Conservation (phyloP, 768 basidiomycete genomes). For the Suillus hirtellus region DNA sequence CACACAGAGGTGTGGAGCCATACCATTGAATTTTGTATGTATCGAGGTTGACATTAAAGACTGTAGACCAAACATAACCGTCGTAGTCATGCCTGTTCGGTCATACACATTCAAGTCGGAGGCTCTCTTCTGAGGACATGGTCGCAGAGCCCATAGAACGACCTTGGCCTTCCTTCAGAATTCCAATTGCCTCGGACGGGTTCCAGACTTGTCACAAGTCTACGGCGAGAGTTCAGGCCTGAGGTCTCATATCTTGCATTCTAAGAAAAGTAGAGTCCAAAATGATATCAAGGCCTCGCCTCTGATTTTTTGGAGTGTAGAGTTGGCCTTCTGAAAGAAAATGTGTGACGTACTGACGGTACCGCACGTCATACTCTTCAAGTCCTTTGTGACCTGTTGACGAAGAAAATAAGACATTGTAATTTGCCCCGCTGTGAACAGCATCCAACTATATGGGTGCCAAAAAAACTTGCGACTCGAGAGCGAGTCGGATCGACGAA, state of each 20-base stretch:
- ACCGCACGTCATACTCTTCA: neutral
- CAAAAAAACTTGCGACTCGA: too few species aligned
- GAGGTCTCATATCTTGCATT: neutral
- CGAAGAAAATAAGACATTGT: neutral
- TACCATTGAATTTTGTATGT: neutral
- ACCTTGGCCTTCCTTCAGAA: neutral
- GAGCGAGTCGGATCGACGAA: too few species aligned
- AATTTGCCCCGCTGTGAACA: neutral
- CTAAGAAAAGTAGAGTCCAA: neutral
- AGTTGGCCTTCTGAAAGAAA: neutral
- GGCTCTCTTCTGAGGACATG: conserved; percentile 8
- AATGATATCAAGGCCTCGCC: neutral
- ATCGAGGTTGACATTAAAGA: conserved; percentile 9
- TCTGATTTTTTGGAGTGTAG: neutral
- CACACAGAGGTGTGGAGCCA: conserved; percentile 56
- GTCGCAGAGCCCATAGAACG: neutral
- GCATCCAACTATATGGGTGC: neutral
- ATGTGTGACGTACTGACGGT: neutral
- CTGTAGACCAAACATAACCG: conserved; percentile 70
- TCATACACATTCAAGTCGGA: neutral
- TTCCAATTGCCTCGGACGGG: neutral
- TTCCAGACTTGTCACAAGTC: too few species aligned
- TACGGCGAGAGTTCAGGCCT: neutral
- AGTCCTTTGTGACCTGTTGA: neutral
- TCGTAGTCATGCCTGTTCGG: conserved; percentile 65